A percentile compares a stretch with the other conserved stretches of the same genome.
These are phyloP conservation scores for Symbiodinium natans DNA, from an alignment of 73 alveolate genomes.

Conservation along the genomic window DNA sequence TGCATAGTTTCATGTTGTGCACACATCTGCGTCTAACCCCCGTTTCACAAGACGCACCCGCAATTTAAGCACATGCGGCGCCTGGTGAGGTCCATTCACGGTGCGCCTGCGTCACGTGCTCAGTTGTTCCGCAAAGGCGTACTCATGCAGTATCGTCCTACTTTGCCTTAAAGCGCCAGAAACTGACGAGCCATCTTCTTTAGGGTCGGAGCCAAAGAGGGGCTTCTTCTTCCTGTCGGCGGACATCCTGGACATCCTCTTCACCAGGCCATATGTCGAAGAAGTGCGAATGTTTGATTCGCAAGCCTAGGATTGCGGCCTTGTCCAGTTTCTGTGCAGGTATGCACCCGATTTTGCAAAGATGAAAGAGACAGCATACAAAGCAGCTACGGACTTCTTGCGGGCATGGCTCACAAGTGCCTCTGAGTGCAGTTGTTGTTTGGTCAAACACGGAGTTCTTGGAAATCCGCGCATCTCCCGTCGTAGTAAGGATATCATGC, in stretches of 20 bases:
- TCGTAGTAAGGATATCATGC: not conserved
- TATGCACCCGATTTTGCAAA: constrained; percentile 20
- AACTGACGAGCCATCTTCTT: not conserved
- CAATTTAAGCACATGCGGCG: constrained; percentile 18
- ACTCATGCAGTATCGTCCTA: no score
- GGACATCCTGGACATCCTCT: constrained; percentile 45
- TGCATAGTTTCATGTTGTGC: not conserved
- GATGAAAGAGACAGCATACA: constrained; percentile 48
- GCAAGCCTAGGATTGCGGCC: not conserved
- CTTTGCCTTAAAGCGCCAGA: no score
- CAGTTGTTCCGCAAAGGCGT: not conserved
- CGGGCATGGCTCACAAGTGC: constrained; percentile 58
- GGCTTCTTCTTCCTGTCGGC: constrained; percentile 41
- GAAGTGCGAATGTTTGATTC: not conserved
- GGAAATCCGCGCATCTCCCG: no score
- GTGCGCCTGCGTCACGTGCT: constrained; percentile 26
- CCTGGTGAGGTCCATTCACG: constrained; percentile 56
- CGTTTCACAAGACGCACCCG: no score
- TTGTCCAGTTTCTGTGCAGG: not conserved
- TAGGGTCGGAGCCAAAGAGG: constrained; percentile 49
- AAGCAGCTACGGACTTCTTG: constrained; percentile 32
- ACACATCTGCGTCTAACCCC: no score
- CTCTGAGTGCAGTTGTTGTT: no score
- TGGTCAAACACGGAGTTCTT: no score
- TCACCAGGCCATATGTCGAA: no score